phyloP scores from a whole-genome alignment of 192 early-diverging fungal genomes.

The Entomortierella beljakovae region DNA sequence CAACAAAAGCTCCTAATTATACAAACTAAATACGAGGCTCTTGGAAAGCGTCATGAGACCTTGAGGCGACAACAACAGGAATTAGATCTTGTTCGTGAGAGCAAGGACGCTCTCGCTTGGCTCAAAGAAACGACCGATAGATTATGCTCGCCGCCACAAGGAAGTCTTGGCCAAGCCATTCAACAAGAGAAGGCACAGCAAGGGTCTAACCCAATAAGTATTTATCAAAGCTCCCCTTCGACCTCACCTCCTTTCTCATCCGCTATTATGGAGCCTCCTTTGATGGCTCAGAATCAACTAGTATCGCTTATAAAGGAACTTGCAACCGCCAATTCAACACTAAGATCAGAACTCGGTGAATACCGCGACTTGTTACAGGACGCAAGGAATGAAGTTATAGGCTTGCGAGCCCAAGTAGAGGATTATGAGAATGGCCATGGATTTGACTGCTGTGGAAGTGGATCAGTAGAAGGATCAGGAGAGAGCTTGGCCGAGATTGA shows the following conservation, averaged over 20 bases:
- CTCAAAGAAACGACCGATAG: conserved; percentile 48
- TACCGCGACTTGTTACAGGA: conserved; percentile 62
- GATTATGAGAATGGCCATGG: conserved; percentile 51
- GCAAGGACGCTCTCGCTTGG: conserved; percentile 46
- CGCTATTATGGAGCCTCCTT: conserved; percentile 25
- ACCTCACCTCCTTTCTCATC: conserved; percentile 35
- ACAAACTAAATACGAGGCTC: conserved; percentile 43
- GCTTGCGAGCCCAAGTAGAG: conserved; percentile 56
- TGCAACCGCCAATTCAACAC: conserved; percentile 64
- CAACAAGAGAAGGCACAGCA: conserved; percentile 35
- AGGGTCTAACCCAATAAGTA: conserved; percentile 23
- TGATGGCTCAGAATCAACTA: conserved; percentile 58
- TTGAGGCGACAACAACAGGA: conserved; percentile 41
- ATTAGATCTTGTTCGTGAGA: conserved; percentile 40
- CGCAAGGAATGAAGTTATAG: conserved; percentile 55
- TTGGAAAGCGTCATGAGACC: conserved; percentile 36
- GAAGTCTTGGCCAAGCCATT: conserved; percentile 44
- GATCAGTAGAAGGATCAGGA: conserved; percentile 12
- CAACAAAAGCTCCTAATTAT: conserved; percentile 41
- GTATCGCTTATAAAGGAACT: conserved; percentile 65
- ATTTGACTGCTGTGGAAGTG: conserved; percentile 36
- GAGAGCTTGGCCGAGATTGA: too few relatives aligned
- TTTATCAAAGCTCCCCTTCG: conserved; percentile 18
- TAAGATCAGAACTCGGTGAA: conserved; percentile 58
- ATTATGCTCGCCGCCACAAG: conserved; percentile 41